Percentiles rank a stretch among this genome's conserved stretches.
Conservation (phyloP, 2,329 filamentous ascomycete genomes). For the Alternaria viburni region DNA sequence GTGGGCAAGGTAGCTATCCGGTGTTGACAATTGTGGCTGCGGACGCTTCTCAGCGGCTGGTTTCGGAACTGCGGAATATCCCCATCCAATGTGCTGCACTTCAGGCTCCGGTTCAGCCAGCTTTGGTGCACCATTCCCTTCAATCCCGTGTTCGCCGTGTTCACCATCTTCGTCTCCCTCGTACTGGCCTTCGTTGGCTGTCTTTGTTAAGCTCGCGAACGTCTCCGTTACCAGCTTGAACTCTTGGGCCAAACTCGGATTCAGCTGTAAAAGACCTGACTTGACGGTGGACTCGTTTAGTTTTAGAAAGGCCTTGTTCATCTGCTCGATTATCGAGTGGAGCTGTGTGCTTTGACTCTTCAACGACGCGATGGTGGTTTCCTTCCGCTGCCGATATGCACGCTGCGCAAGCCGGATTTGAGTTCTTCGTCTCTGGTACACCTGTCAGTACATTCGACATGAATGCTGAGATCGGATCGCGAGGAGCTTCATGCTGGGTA, state of each 20-base stretch:
- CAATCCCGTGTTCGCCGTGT: constrained; percentile 36
- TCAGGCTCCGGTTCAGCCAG: constrained; percentile 10
- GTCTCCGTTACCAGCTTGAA: constrained; percentile 64
- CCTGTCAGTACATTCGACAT: constrained; percentile 13
- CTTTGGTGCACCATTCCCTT: constrained; percentile 9
- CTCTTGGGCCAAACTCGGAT: constrained; percentile 64
- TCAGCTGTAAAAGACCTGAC: constrained; percentile 63
- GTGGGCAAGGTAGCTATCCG: constrained; percentile 22
- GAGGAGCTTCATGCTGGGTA: background rate
- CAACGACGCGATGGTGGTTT: constrained; percentile 76
- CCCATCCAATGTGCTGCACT: constrained; percentile 34
- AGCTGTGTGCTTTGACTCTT: constrained; percentile 73
- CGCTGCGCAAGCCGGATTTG: constrained; percentile 88
- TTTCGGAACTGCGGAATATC: constrained; percentile 21
- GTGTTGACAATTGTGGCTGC: constrained; percentile 7
- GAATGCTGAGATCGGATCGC: background rate
- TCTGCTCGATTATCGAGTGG: constrained; percentile 72
- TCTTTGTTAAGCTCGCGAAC: constrained; percentile 63
- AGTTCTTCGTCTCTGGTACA: constrained; percentile 72
- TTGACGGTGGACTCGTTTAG: constrained; percentile 68
- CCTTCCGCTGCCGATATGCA: constrained; percentile 84
- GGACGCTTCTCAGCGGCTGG: background rate
- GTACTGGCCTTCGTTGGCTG: constrained; percentile 44
- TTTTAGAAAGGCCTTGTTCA: constrained; percentile 73
- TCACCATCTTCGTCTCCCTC: constrained; percentile 35